phyloP scores from a whole-genome alignment of 257 asterid species.

The Verbena officinalis region DNA sequence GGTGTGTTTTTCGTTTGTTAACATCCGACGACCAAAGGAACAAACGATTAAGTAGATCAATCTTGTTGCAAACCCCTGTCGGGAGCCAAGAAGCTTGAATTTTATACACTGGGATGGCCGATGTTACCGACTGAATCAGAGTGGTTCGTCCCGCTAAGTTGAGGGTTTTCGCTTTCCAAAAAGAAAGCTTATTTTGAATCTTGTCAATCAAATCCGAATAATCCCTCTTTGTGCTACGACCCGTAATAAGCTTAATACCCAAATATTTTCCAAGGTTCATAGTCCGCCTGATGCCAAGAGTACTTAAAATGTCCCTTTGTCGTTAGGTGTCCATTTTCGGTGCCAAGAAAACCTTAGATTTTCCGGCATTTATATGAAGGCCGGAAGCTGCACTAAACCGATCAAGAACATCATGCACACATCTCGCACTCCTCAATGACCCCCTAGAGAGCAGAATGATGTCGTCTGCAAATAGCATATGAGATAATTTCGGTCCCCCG shows the following conservation, averaged over 20 bases:
- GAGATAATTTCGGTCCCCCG: neutral
- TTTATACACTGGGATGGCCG: neutral
- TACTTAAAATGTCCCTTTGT: too few species aligned
- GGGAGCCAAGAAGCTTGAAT: neutral
- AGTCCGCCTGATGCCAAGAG: neutral
- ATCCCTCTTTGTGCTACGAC: neutral
- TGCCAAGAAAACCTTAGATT: neutral
- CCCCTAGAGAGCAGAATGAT: neutral
- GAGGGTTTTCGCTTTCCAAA: neutral
- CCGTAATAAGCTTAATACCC: neutral
- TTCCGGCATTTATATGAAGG: neutral
- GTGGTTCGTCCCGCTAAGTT: neutral
- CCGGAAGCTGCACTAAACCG: neutral
- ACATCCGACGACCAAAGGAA: neutral
- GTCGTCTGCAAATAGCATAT: too few species aligned
- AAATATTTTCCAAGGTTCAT: neutral
- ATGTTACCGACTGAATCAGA: neutral
- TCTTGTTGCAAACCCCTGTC: neutral
- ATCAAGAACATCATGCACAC: neutral
- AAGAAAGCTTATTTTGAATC: neutral
- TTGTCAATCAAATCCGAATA: neutral
- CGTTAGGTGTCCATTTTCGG: too few species aligned
- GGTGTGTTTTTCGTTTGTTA: too few species aligned
- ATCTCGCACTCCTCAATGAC: too few species aligned
- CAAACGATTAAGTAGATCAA: neutral